These are phyloP conservation scores for Debaryomyces singareniensis DNA, from an alignment of 1,139 yeast species.

Conservation along the genomic window DNA sequence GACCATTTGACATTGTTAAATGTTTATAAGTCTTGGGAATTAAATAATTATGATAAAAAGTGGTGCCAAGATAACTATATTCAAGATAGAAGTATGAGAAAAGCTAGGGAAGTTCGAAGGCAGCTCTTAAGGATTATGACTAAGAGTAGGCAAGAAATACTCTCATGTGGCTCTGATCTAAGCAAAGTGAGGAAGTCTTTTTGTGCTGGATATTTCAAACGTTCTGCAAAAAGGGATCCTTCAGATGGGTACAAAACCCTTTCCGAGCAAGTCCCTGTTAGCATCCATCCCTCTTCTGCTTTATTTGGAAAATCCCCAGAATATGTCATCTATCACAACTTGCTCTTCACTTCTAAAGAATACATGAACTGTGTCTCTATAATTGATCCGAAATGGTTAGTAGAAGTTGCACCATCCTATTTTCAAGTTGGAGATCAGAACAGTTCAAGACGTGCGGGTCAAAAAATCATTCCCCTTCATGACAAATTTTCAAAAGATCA, in stretches of 20 bases:
- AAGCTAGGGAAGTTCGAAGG: constrained; percentile 72
- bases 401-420: constrained; percentile 81
- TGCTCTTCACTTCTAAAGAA: constrained; percentile 76
- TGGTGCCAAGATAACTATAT: constrained; percentile 85
- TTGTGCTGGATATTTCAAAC: constrained; percentile 84
- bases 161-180: constrained; percentile 56
- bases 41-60: constrained; percentile 49
- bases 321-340: constrained; percentile 78
- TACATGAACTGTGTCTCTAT: constrained; percentile 86
- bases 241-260: constrained; percentile 69
- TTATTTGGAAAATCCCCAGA: constrained; percentile 69
- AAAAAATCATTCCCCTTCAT: constrained; percentile 57
- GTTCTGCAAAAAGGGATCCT: constrained; percentile 73
- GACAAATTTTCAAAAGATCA: constrained; percentile 49
- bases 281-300: constrained; percentile 84
- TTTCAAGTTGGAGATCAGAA: constrained; percentile 47
- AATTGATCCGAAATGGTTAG: constrained; percentile 81
- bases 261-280: constrained; percentile 71
- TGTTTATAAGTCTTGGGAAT: constrained; percentile 74
- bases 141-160: constrained; percentile 43
- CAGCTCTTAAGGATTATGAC: constrained; percentile 65
- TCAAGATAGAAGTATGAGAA: constrained; percentile 71
- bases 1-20: constrained; percentile 84
- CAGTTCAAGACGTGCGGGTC: constrained; percentile 30
- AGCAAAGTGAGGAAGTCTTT: constrained; percentile 66